Conservation (phyloP, 495 filamentous ascomycete species). For the Penicillium coprophilum region DNA sequence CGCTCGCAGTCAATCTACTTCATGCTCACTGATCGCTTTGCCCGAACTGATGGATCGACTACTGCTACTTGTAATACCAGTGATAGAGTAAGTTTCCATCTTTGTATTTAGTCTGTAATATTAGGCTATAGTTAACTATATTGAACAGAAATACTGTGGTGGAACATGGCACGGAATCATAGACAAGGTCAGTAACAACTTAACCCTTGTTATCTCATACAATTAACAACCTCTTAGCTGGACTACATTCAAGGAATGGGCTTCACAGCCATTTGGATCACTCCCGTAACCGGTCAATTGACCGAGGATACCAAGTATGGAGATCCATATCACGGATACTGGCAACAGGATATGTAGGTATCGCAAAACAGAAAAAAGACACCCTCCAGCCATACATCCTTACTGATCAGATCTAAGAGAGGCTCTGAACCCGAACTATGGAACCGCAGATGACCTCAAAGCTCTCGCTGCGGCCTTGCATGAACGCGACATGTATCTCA, state of each 20-base stretch:
- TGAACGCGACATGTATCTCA: conserved; percentile 65
- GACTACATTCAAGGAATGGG: conserved; percentile 70
- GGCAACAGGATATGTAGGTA: conserved; percentile 63
- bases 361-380: background rate
- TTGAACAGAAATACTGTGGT: conserved; percentile 62
- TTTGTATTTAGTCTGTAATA: background rate
- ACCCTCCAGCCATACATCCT: background rate
- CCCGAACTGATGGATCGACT: conserved; percentile 63
- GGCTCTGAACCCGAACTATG: conserved; percentile 63
- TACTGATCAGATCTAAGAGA: conserved; percentile 35
- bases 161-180: conserved; percentile 74
- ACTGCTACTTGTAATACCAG: conserved; percentile 52
- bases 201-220: background rate
- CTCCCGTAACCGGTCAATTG: conserved; percentile 66
- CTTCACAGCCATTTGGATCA: conserved; percentile 83
- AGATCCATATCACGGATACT: conserved; percentile 71
- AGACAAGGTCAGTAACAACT: conserved; percentile 48
- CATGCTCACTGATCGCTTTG: conserved; percentile 74
- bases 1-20: conserved; percentile 69
- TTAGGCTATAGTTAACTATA: background rate
- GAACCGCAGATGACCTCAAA: conserved; percentile 63
- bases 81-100: conserved; percentile 24
- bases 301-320: conserved; percentile 51
- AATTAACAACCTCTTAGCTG: conserved; percentile 29
- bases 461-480: conserved; percentile 60